Percentiles rank a stretch among this genome's conserved stretches.
Conservation (phyloP, 306 rosid species). For the Cucurbita pepo region DNA sequence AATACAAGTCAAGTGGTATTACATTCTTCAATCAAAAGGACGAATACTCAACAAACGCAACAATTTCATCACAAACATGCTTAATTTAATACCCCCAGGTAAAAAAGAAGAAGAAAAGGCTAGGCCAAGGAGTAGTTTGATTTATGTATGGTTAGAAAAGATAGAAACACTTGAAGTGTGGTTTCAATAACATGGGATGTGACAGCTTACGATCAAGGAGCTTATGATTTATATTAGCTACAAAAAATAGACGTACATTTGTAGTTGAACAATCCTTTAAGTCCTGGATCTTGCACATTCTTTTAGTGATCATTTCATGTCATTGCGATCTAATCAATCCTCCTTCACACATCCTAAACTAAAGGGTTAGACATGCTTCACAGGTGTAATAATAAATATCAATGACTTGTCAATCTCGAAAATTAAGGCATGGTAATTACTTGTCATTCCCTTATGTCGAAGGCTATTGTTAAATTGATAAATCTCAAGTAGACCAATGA, state of each 20-base stretch:
- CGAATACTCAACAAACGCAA: neutral
- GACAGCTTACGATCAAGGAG: neutral
- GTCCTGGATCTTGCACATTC: neutral
- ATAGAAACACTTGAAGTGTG: neutral
- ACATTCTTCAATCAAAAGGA: neutral
- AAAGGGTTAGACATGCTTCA: neutral
- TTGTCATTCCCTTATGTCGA: neutral
- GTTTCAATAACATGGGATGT: neutral
- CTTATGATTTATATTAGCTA: neutral
- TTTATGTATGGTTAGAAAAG: neutral
- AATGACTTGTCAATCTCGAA: neutral
- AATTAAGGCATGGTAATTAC: neutral
- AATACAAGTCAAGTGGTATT: neutral
- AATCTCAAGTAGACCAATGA: neutral
- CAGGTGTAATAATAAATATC: neutral
- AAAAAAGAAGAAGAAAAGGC: neutral
- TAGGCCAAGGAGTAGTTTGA: neutral
- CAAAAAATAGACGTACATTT: neutral
- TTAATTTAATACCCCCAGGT: neutral
- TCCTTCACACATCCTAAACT: neutral
- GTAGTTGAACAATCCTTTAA: neutral
- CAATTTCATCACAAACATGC: neutral
- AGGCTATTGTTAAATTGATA: neutral
- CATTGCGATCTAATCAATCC: neutral
- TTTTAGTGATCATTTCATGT: neutral